Percentiles rank a stretch among this genome's conserved stretches.
Conservation (phyloP, 1,139 yeast species). For the Arxiozyma slooffiae region DNA sequence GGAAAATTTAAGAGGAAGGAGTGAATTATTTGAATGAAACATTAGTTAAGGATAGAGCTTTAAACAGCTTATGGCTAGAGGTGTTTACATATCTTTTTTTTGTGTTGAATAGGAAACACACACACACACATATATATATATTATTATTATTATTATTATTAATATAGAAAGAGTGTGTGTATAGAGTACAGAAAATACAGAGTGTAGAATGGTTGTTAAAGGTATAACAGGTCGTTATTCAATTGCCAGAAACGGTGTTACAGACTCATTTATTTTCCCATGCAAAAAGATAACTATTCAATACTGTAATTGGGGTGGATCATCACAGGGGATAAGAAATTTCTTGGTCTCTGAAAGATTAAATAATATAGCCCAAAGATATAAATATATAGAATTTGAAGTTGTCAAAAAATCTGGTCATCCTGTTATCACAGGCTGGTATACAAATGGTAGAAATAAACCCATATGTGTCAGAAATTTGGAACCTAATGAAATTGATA, state of each 20-base stretch:
- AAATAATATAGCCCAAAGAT: constrained; percentile 44
- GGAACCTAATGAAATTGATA: constrained; percentile 42
- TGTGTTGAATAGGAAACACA: too few relatives aligned
- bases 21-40: too few relatives aligned
- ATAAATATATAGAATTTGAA: constrained; percentile 64
- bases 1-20: too few relatives aligned
- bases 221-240: constrained; percentile 43
- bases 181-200: too few relatives aligned
- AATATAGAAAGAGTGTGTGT: background rate
- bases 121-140: too few relatives aligned
- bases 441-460: constrained; percentile 39
- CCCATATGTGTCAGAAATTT: too few relatives aligned
- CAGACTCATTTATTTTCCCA: constrained; percentile 47
- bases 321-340: constrained; percentile 69
- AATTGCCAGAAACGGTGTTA: constrained; percentile 67
- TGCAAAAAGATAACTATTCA: constrained; percentile 65
- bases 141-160: too few relatives aligned
- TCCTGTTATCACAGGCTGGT: constrained; percentile 66
- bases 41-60: too few relatives aligned
- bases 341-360: constrained; percentile 49
- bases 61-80: too few relatives aligned
- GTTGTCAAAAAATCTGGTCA: constrained; percentile 68
- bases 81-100: too few relatives aligned
- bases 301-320: constrained; percentile 93
- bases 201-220: constrained; percentile 34